Conservation (phyloP, 169 alveolate species). For the Plasmodium vivax region DNA sequence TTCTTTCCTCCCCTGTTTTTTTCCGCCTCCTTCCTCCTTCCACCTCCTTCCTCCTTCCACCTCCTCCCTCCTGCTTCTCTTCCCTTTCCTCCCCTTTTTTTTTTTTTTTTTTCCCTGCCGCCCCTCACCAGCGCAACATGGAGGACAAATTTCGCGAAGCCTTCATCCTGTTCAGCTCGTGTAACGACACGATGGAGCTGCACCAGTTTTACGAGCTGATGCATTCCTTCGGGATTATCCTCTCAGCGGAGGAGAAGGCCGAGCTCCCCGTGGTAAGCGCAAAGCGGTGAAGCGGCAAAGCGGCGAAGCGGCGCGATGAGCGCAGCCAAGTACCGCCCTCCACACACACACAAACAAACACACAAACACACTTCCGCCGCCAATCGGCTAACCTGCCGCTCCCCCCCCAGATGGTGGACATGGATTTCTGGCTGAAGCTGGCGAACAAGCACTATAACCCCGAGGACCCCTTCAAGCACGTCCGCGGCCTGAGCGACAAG, state of each 20-base stretch:
- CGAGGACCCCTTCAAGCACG: slow-evolving; percentile 36
- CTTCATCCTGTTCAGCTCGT: slow-evolving; percentile 60
- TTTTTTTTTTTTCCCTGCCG: background rate
- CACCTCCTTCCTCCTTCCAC: background rate
- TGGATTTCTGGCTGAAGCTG: slow-evolving; percentile 50
- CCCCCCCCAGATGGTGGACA: slow-evolving; percentile 20
- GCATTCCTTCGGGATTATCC: slow-evolving; percentile 58
- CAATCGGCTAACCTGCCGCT: background rate
- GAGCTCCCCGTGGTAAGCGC: slow-evolving; percentile 24
- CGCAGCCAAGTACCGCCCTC: background rate
- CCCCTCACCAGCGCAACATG: slow-evolving; percentile 16
- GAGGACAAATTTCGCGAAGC: slow-evolving; percentile 72
- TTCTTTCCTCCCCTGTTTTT: background rate
- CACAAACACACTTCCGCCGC: background rate
- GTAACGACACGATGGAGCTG: slow-evolving; percentile 24
- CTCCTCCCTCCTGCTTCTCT: background rate
- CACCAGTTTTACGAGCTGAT: slow-evolving; percentile 34
- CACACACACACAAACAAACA: background rate
- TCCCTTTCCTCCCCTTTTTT: background rate
- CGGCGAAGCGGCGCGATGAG: background rate
- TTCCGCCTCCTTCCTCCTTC: background rate
- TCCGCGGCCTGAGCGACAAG: background rate
- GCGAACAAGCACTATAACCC: slow-evolving; percentile 53
- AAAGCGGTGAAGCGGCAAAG: background rate
- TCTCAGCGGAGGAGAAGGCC: slow-evolving; percentile 38